Evolutionary conservation across 306 rosid species (phyloP), one percentile per base, ranked within the genome.

Genomic region (Carpinus viminea): DNA sequence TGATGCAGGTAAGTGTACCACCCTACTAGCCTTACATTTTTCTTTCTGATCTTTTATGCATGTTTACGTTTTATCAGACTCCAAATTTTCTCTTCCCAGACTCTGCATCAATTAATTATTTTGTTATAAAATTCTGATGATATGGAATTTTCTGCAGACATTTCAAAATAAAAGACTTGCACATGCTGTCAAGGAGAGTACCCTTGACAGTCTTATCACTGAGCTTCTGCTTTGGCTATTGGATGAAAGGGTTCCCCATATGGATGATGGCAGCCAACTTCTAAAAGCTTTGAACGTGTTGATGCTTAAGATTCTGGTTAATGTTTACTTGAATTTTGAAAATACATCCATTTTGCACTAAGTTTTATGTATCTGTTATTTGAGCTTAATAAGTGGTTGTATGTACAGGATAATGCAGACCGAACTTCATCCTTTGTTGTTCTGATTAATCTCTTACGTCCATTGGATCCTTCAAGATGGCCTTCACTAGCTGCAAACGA

Each of bases 261-360:
- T 96, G 98, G 99, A 96, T 80, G 99, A 91, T 83, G 99, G 99
- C 74, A 91, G 99, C 84, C 99, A 96, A 83, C 92, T 96, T 76
- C 80, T 96, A 80, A 96, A 96, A 91, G 99, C 99, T 48, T 79
- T 96, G 85, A 96, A 96, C 72, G 99, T 96, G 46, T 86, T 96
- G 91, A 96, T 96, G 99, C 93, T 96, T 74, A 96, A 96, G 90
- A 96, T 96, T 85, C 85, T 96, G 93, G 99, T 96, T 70, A 78
- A 10, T 8, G 47, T 48, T 61, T 54, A 52, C 12, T 9, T 61
- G 17, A 26, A 31, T 55, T 17, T 15, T 75, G 41, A 74, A 41
- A 68, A 59, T 21, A 10, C 69, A 41, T 55, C 46, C 28, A 62
- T 52, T n/a, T 43, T 5, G 45, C 24, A 15, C 66, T 52, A 12